These are phyloP conservation scores for Huntiella bhutanensis DNA, from an alignment of 2,329 filamentous ascomycete species.

Conservation along the genomic window DNA sequence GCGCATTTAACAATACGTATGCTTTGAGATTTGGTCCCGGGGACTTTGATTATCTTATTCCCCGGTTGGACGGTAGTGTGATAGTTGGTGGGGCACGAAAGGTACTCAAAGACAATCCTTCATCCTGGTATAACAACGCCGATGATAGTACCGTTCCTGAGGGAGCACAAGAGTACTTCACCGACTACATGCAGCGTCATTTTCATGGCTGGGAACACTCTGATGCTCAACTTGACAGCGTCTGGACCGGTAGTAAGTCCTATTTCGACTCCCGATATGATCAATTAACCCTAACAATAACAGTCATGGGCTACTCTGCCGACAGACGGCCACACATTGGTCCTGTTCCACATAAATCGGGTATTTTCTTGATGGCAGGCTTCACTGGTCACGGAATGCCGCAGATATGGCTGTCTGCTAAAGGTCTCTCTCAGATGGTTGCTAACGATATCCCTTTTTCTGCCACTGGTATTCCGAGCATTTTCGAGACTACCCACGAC, in stretches of 20 bases:
- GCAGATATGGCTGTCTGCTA: slow-evolving; percentile 22
- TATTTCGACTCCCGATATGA: too few relatives aligned
- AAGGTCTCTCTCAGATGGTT: slow-evolving; percentile 24
- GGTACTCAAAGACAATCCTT: slow-evolving; percentile 17
- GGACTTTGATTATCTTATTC: slow-evolving; percentile 16
- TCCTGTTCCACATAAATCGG: slow-evolving; percentile 20
- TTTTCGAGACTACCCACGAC: slow-evolving; percentile 4
- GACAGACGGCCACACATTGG: slow-evolving; percentile 28
- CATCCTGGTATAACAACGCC: slow-evolving; percentile 26
- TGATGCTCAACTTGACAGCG: slow-evolving; percentile 17
- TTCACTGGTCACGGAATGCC: slow-evolving; percentile 35
- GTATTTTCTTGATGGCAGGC: slow-evolving; percentile 27
- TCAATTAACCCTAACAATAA: background rate
- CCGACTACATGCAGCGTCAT: slow-evolving; percentile 27
- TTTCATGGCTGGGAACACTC: slow-evolving; percentile 30
- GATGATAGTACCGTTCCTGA: slow-evolving; percentile 29
- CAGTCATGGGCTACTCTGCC: slow-evolving; percentile 24
- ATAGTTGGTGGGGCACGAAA: slow-evolving; percentile 13
- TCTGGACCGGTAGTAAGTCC: slow-evolving; percentile 17
- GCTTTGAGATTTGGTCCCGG: slow-evolving; percentile 13
- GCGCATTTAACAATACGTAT: slow-evolving; percentile 9
- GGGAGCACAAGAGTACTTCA: slow-evolving; percentile 22
- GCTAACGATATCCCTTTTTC: slow-evolving; percentile 16
- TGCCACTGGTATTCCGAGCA: slow-evolving; percentile 14
- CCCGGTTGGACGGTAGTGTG: slow-evolving; percentile 12